A percentile compares a stretch with the other conserved stretches of the same genome.
phyloP scores from a whole-genome alignment of 2,329 filamentous ascomycete species.

The Aspergillus intermedius region DNA sequence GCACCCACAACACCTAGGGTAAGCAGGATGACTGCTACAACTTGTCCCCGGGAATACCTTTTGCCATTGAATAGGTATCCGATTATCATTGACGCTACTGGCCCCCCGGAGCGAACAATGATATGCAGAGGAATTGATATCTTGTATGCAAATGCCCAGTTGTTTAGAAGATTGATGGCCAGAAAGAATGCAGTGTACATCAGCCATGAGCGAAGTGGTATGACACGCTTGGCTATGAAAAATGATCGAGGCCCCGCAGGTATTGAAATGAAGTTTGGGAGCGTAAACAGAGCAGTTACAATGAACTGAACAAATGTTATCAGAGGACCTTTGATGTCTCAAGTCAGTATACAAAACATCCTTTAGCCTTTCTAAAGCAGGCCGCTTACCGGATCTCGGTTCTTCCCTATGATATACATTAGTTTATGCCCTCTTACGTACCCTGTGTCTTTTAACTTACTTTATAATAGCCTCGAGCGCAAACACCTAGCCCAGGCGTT shows the following conservation, averaged over 20 bases:
- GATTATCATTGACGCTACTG: constrained; percentile 90
- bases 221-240: constrained; percentile 68
- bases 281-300: constrained; percentile 72
- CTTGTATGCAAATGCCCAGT: constrained; percentile 93
- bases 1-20: constrained; percentile 81
- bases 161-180: constrained; percentile 90
- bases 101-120: constrained; percentile 88
- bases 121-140: constrained; percentile 97
- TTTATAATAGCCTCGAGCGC: constrained; percentile 92
- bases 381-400: constrained; percentile 64
- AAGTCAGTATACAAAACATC: neutral
- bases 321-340: constrained; percentile 57
- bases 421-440: neutral
- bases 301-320: constrained; percentile 86
- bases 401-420: constrained; percentile 56
- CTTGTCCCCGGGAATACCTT: constrained; percentile 70
- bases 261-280: constrained; percentile 66
- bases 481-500: constrained; percentile 61
- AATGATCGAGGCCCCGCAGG: constrained; percentile 56
- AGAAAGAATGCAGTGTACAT: constrained; percentile 89
- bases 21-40: constrained; percentile 73
- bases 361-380: neutral
- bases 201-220: constrained; percentile 78
- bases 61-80: constrained; percentile 75
- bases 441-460: constrained; percentile 48